These are phyloP conservation scores for Groenewaldozyma tartarivorans DNA, from an alignment of 805 yeast species.

Conservation along the genomic window DNA sequence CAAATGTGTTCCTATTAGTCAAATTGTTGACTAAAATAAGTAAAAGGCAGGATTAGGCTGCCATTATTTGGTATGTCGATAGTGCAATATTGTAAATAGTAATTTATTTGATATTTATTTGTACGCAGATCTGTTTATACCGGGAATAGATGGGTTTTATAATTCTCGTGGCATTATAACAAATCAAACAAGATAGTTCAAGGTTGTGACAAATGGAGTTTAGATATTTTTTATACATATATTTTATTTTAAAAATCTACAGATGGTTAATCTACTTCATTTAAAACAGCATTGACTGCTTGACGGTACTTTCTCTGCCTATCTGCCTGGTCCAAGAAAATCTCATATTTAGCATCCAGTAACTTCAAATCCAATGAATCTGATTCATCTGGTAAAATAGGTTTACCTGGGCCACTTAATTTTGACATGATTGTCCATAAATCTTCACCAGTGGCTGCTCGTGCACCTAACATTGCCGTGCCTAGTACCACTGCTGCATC, in stretches of 20 bases:
- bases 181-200: background rate
- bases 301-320: slow-evolving; percentile 71
- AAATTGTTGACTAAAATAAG: slow-evolving; percentile 4
- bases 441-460: slow-evolving; percentile 55
- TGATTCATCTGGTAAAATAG: slow-evolving; percentile 55
- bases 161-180: background rate
- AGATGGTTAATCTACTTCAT: slow-evolving; percentile 3
- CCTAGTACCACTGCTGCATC: slow-evolving; percentile 98
- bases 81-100: too few species aligned
- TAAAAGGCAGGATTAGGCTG: too few species aligned
- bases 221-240: background rate
- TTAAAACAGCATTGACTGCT: slow-evolving; percentile 34
- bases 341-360: slow-evolving; percentile 68
- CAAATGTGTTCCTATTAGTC: slow-evolving; percentile 33
- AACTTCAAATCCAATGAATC: slow-evolving; percentile 59
- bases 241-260: background rate
- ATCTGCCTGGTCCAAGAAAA: slow-evolving; percentile 80
- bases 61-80: too few species aligned
- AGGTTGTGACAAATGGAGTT: background rate
- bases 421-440: slow-evolving; percentile 83
- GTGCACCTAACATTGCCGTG: slow-evolving; percentile 89
- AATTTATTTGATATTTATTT: slow-evolving; percentile 4
- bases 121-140: slow-evolving; percentile 1
- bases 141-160: background rate
- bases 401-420: slow-evolving; percentile 76